Percentiles rank a stretch among this genome's conserved stretches.
Evolutionary conservation across 768 basidiomycete genomes (phyloP).

Genomic region (Hygrophorus pudorinus): DNA sequence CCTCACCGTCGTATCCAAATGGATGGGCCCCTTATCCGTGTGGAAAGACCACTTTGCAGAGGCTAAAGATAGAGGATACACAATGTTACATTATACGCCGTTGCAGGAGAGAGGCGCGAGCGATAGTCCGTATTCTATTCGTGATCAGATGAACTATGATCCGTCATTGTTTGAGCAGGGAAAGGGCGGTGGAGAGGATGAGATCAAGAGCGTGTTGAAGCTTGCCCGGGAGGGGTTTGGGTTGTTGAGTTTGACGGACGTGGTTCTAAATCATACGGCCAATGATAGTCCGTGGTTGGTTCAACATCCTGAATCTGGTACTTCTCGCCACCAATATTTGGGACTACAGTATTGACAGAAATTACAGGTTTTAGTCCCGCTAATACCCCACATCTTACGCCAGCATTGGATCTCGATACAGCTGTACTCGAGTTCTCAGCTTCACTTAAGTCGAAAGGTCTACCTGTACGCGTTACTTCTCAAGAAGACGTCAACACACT

Average conservation of each 20-base stretch:
- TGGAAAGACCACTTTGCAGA: constrained; percentile 81
- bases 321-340: constrained; percentile 2
- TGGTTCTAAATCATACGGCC: constrained; percentile 96
- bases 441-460: constrained; percentile 48
- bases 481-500: constrained; percentile 61
- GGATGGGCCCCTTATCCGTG: constrained; percentile 81
- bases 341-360: not conserved
- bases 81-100: constrained; percentile 96
- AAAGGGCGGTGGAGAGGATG: constrained; percentile 39
- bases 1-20: constrained; percentile 89
- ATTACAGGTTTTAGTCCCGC: constrained; percentile 73
- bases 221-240: constrained; percentile 80
- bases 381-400: constrained; percentile 85
- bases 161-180: constrained; percentile 48
- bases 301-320: constrained; percentile 93
- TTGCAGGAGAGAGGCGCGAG: constrained; percentile 86
- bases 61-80: constrained; percentile 86
- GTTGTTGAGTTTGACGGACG: constrained; percentile 82
- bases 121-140: constrained; percentile 89
- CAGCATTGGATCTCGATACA: constrained; percentile 88
- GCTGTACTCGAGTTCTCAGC: constrained; percentile 77
- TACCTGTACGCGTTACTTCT: constrained; percentile 63
- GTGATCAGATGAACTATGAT: constrained; percentile 79
- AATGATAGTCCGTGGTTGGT: constrained; percentile 87
- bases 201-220: constrained; percentile 55